Percentiles rank a stretch among this genome's conserved stretches.
Conservation (phyloP, 176 grass and related monocot genomes). For the Lolium multiflorum region DNA sequence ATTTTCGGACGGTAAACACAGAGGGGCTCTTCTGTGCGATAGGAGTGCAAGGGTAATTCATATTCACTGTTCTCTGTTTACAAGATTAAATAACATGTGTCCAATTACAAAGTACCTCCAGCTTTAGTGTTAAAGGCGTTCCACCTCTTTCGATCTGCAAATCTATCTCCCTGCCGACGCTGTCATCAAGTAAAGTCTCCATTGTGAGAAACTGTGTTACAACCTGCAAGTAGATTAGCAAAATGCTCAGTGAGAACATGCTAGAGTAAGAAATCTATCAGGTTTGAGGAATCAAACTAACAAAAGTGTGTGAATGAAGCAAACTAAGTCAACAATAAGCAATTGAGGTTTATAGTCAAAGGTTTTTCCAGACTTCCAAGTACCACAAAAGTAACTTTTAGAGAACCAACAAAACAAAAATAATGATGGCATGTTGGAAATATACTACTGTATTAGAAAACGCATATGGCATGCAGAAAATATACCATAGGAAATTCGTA, state of each 20-base stretch:
- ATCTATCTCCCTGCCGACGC: conserved; percentile 70
- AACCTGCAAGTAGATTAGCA: conserved; percentile 65
- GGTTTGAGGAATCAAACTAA: conserved; percentile 11
- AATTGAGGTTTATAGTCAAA: background rate
- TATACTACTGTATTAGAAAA: background rate
- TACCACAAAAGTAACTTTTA: background rate
- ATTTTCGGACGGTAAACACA: background rate
- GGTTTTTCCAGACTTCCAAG: background rate
- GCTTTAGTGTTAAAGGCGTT: conserved; percentile 63
- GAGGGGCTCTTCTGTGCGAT: background rate
- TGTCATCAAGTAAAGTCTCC: conserved; percentile 94
- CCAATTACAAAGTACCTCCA: conserved; percentile 64
- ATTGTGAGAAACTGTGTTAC: conserved; percentile 93
- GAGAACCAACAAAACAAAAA: background rate
- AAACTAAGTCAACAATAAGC: conserved; percentile 22
- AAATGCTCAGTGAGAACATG: conserved; percentile 24
- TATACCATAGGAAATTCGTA: background rate
- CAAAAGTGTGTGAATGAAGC: background rate
- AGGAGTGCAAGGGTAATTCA: conserved; percentile 10
- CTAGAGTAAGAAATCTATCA: conserved; percentile 2
- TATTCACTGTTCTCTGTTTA: background rate
- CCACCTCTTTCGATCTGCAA: conserved; percentile 95
- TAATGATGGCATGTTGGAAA: background rate
- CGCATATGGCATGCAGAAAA: background rate
- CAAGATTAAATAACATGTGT: conserved; percentile 7